Evolutionary conservation across 2,329 filamentous ascomycete genomes (phyloP).

Genomic region (Trichoderma polysporum): DNA sequence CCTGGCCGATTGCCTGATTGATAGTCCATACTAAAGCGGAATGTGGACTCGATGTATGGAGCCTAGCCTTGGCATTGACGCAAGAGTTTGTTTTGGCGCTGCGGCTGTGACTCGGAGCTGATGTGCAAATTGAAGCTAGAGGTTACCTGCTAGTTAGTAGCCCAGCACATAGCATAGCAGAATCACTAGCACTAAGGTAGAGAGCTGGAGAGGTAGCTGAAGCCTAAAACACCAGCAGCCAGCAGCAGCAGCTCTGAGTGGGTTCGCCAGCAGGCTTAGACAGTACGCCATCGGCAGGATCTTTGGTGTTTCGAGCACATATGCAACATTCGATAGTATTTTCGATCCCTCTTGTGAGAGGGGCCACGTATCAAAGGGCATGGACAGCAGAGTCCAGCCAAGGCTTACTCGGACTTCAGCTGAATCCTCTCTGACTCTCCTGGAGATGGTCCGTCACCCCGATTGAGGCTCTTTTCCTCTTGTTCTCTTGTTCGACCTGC

Average conservation of each 20-base stretch:
- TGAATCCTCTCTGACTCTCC: neutral
- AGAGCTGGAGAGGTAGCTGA: too few species aligned
- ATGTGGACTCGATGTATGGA: slow-evolving; percentile 8
- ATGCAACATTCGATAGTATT: slow-evolving; percentile 11
- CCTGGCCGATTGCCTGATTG: neutral
- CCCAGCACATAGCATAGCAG: neutral
- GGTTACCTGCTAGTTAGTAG: neutral
- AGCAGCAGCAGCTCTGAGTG: neutral
- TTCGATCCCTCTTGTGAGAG: slow-evolving; percentile 17
- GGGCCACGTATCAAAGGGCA: slow-evolving; percentile 13
- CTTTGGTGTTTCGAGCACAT: slow-evolving; percentile 11
- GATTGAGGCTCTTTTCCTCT: slow-evolving; percentile 2
- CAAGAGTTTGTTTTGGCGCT: slow-evolving; percentile 8
- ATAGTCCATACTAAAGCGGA: neutral
- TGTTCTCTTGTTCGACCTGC: neutral
- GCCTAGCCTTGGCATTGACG: slow-evolving; percentile 16
- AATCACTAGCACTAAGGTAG: neutral
- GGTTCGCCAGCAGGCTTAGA: neutral
- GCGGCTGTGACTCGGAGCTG: slow-evolving; percentile 17
- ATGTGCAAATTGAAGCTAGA: slow-evolving; percentile 13
- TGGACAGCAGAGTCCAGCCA: neutral
- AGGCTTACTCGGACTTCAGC: slow-evolving; percentile 12
- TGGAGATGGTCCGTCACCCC: neutral
- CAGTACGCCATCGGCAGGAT: slow-evolving; percentile 16
- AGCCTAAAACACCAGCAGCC: slow-evolving; percentile 1